Evolutionary conservation across 768 basidiomycete species (phyloP).

Genomic region (Boletus bicolor): DNA sequence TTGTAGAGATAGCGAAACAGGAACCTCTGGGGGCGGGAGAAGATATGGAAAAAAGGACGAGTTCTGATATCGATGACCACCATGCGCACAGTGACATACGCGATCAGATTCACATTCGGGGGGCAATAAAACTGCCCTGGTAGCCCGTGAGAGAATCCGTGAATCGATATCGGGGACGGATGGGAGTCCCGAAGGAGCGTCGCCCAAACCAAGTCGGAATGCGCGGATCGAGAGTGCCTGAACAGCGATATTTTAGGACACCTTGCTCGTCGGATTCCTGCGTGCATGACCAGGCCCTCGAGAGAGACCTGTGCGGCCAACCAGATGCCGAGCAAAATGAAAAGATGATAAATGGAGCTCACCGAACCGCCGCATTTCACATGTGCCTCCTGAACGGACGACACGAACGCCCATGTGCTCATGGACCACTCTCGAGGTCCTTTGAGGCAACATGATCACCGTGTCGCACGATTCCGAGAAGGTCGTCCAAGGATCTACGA

Average conservation of each 20-base stretch:
- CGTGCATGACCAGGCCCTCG: background rate
- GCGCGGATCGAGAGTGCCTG: conserved; percentile 14
- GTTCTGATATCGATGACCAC: conserved; percentile 22
- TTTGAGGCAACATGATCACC: background rate
- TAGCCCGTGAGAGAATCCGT: conserved; percentile 29
- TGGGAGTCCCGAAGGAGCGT: conserved; percentile 10
- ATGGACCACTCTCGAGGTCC: conserved; percentile 1
- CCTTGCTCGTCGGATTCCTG: conserved; percentile 8
- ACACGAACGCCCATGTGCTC: background rate
- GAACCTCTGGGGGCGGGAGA: conserved; percentile 1
- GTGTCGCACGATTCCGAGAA: conserved; percentile 15
- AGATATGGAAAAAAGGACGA: conserved; percentile 5
- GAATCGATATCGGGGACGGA: conserved; percentile 6
- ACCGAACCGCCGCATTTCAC: background rate
- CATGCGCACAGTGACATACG: conserved; percentile 1
- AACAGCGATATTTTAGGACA: conserved; percentile 20
- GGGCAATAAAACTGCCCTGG: background rate
- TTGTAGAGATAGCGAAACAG: conserved; percentile 2
- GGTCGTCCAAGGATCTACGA: background rate
- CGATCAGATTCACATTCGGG: conserved; percentile 5
- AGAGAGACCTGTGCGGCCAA: background rate
- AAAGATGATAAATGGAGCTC: background rate
- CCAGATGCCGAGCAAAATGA: background rate
- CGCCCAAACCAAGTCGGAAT: conserved; percentile 6
- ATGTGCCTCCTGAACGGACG: background rate